Base-by-base conservation (phyloP, 129 eudicot genomes). In the Tagetes erecta region DNA sequence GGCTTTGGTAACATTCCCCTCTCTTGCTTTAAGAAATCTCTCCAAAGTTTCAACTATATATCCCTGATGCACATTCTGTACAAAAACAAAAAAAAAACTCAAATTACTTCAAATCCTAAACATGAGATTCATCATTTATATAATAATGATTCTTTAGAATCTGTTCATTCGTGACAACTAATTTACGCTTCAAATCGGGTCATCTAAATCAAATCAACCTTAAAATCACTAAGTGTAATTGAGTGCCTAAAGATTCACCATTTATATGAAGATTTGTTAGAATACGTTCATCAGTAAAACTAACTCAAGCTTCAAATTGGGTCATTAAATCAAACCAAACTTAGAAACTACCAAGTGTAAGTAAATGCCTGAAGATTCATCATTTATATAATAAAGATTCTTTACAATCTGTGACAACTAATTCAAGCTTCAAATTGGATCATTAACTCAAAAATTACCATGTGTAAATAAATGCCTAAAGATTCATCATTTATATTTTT, bases 31-130 rank as follows among this genome's bases (percentile, higher is more conserved):
- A 40, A 89, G 83, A 73, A 89, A 89, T 40, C 96, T 90, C 72
- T 71, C 78, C 76, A 86, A 75, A 56, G 89, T 72, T 75, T 89
- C 89, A 39, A 71, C 84, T 38, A 87, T 72, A 78, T 84, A 63
- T 41, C 92, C 96, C 70, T 89, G 96, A 89, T 86, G 96, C 65
- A 89, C 80, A 78, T 89, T 86, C 96, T 86, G 91, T 70, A 80
- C 45, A 80, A n/a, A 60, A 55, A 60, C 40, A 73, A 27, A 4
- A 36, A 56, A 30, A 41, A 31, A 40, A 55, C 41, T 71, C 4
- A 46, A 46, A 56, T 35, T 20, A 8, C 20, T 5, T 27, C 1
- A 72, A 34, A 49, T 6, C 13, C 37, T 37, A 3, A 12, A 20
- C 67, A 35, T 60, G n/a, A 65, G 57, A 75, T 39, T 40, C 36